A percentile compares a stretch with the other conserved stretches of the same genome.
Conservation (phyloP, 2,329 filamentous ascomycete genomes). For the Mycosphaerella arachidis region DNA sequence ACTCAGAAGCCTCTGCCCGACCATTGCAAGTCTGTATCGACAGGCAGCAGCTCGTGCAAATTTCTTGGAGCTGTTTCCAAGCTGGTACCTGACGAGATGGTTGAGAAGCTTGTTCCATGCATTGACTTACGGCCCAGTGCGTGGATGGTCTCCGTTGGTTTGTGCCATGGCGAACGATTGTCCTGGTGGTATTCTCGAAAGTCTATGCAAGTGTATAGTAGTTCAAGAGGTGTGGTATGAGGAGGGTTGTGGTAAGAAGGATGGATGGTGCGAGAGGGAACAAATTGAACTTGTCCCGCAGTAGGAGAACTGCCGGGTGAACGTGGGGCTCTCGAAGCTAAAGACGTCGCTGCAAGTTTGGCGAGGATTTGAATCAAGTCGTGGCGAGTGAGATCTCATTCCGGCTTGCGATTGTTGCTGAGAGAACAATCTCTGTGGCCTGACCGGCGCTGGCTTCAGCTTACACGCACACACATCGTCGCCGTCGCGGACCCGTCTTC, state of each 20-base stretch:
- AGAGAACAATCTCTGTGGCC: neutral
- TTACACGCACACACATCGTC: neutral
- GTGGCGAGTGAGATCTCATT: neutral
- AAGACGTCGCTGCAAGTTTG: neutral
- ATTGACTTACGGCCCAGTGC: constrained; percentile 16
- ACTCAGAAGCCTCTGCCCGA: neutral
- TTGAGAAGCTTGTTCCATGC: constrained; percentile 4
- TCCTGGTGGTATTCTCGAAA: neutral
- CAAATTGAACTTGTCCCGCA: constrained; percentile 4
- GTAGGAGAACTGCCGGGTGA: neutral
- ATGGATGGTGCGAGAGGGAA: constrained; percentile 2
- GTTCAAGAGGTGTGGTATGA: neutral
- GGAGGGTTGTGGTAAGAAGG: constrained; percentile 5
- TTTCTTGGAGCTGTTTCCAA: neutral
- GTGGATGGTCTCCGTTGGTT: constrained; percentile 13
- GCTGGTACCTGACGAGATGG: constrained; percentile 12
- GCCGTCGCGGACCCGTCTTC: neutral
- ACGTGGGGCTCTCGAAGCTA: neutral
- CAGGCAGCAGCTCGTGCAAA: neutral
- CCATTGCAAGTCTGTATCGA: neutral
- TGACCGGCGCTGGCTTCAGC: neutral
- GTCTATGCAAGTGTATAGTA: neutral
- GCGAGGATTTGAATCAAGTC: constrained; percentile 1
- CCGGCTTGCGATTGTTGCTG: neutral
- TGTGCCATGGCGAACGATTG: constrained; percentile 8